Conservation (phyloP, 2,329 filamentous ascomycete genomes). For the Botrytis pseudocinerea region DNA sequence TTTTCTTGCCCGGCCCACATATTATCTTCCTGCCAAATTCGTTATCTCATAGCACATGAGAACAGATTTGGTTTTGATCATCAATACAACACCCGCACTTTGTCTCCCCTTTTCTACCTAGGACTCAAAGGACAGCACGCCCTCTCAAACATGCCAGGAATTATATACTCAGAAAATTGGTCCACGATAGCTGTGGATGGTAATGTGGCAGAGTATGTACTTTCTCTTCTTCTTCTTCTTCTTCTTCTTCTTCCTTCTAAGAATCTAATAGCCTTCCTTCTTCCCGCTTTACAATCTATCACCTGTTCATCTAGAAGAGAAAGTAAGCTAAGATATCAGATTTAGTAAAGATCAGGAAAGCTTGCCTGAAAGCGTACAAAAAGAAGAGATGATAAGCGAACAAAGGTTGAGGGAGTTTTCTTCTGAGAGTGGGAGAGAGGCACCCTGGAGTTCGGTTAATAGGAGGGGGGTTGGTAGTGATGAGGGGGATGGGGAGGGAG, state of each 20-base stretch:
- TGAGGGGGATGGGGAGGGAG: not conserved
- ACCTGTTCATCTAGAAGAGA: accelerated
- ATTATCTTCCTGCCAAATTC: not conserved
- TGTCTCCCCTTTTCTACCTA: not conserved
- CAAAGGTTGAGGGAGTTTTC: not conserved
- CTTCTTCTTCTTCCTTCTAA: not conserved
- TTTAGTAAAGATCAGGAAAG: not conserved
- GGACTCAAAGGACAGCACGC: not conserved
- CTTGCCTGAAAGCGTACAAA: not conserved
- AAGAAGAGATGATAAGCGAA: not conserved
- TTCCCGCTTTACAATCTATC: not conserved
- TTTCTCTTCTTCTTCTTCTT: not conserved
- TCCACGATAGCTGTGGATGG: not conserved
- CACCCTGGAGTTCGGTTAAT: not conserved
- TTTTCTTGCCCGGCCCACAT: not conserved
- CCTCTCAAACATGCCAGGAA: not conserved
- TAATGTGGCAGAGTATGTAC: not conserved
- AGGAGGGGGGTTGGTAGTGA: not conserved
- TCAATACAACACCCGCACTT: not conserved
- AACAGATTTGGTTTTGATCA: not conserved
- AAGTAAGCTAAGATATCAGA: not conserved
- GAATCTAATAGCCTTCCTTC: accelerated
- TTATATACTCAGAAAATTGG: not conserved
- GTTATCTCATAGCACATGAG: not conserved
- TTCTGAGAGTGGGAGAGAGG: not conserved